Evolutionary conservation across 1,139 yeast species (phyloP).

Genomic region (Pichia sp.): DNA sequence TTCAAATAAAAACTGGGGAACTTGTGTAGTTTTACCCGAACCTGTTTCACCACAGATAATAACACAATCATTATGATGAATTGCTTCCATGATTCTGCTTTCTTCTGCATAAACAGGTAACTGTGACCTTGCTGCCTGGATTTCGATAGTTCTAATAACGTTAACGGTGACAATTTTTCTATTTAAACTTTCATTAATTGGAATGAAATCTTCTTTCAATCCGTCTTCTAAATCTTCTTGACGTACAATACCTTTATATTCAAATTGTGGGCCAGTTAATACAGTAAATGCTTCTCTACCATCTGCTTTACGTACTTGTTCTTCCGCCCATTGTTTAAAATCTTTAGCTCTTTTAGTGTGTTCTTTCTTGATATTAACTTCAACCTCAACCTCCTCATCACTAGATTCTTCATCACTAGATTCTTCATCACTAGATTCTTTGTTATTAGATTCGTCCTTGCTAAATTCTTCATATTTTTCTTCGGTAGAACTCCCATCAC

Average conservation of each 20-base stretch:
- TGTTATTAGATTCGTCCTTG: no score
- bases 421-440: constrained; percentile 18
- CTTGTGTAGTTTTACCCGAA: constrained; percentile 77
- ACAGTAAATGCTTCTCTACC: constrained; percentile 45
- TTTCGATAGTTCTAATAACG: constrained; percentile 55
- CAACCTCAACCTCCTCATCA: constrained; percentile 24
- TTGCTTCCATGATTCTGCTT: constrained; percentile 91
- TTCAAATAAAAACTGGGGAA: constrained; percentile 74
- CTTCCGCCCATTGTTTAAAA: constrained; percentile 58
- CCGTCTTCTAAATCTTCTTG: constrained; percentile 64
- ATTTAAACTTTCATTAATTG: constrained; percentile 45
- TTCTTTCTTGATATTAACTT: constrained; percentile 30
- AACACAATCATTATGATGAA: constrained; percentile 85
- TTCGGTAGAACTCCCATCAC: constrained; percentile 18
- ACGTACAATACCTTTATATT: constrained; percentile 44
- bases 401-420: constrained; percentile 26
- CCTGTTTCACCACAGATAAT: constrained; percentile 93
- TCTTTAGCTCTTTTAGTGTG: constrained; percentile 36
- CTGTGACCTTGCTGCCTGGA: constrained; percentile 60
- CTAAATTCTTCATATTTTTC: constrained; percentile 24
- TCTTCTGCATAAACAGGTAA: constrained; percentile 91
- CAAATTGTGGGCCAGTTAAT: constrained; percentile 44
- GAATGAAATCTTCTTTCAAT: constrained; percentile 50
- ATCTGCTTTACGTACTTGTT: constrained; percentile 49
- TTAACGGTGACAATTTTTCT: constrained; percentile 66